Percentiles rank a stretch among this genome's conserved stretches.
These are phyloP conservation scores for Kurtzmaniella natalensis DNA, from an alignment of 1,139 yeast species.

Conservation along the genomic window DNA sequence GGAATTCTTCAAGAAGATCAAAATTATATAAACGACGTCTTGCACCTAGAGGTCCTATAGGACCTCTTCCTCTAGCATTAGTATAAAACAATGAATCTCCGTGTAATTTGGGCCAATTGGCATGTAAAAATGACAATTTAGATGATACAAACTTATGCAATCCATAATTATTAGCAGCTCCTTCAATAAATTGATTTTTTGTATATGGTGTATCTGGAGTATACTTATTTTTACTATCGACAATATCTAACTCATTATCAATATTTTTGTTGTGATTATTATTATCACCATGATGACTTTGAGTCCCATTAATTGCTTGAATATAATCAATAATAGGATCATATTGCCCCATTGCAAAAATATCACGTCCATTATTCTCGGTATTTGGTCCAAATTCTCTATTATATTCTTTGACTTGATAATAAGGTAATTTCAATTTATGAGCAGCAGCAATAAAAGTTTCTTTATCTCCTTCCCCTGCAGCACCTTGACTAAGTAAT, in stretches of 20 bases:
- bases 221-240: slow-evolving; percentile 15
- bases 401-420: slow-evolving; percentile 46
- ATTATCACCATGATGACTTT: slow-evolving; percentile 3
- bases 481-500: slow-evolving; percentile 52
- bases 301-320: slow-evolving; percentile 14
- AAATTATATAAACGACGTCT: slow-evolving; percentile 28
- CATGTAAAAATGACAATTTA: slow-evolving; percentile 30
- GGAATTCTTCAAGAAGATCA: slow-evolving; percentile 22
- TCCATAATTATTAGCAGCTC: slow-evolving; percentile 21
- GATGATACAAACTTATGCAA: slow-evolving; percentile 27
- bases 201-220: slow-evolving; percentile 15
- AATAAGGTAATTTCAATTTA: slow-evolving; percentile 43
- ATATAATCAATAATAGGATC: slow-evolving; percentile 33
- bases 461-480: slow-evolving; percentile 64
- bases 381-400: slow-evolving; percentile 32
- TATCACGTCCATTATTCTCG: slow-evolving; percentile 19
- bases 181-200: slow-evolving; percentile 20
- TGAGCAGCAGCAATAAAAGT: slow-evolving; percentile 61
- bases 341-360: slow-evolving; percentile 37
- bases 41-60: slow-evolving; percentile 14
- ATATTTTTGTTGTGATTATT: background rate
- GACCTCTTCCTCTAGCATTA: slow-evolving; percentile 27
- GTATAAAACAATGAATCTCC: slow-evolving; percentile 21
- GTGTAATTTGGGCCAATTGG: slow-evolving; percentile 35
- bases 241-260: background rate